These are phyloP conservation scores for Dendrothele bispora DNA, from an alignment of 768 basidiomycete genomes.

Conservation along the genomic window DNA sequence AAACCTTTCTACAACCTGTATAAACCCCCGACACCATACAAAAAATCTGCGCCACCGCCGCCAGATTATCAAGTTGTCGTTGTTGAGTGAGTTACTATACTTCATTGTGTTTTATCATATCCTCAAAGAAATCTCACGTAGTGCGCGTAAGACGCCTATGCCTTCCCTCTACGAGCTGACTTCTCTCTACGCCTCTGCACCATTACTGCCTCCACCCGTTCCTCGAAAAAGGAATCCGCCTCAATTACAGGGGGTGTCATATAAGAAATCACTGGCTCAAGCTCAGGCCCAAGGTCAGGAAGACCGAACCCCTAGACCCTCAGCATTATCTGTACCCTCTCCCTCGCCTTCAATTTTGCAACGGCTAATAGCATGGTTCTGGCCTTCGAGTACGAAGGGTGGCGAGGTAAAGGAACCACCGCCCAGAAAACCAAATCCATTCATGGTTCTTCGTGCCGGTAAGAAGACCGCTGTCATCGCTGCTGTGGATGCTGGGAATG, in stretches of 20 bases:
- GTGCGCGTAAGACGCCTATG: constrained; percentile 80
- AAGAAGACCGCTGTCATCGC: constrained; percentile 84
- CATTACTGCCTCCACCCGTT: constrained; percentile 65
- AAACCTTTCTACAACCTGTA: constrained; percentile 87
- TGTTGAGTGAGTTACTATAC: constrained; percentile 67
- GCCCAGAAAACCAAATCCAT: constrained; percentile 61
- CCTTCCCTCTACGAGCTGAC: constrained; percentile 80
- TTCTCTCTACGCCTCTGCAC: constrained; percentile 68
- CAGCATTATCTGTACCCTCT: neutral
- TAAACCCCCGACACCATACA: constrained; percentile 86
- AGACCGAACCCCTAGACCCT: neutral
- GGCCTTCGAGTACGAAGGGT: neutral
- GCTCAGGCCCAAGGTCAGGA: constrained; percentile 1
- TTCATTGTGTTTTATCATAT: constrained; percentile 1
- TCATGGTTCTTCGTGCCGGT: constrained; percentile 79
- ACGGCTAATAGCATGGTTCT: constrained; percentile 26
- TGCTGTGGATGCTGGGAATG: constrained; percentile 83
- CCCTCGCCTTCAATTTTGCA: constrained; percentile 23
- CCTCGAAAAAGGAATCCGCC: constrained; percentile 38
- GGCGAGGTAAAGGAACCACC: constrained; percentile 7
- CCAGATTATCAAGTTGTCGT: constrained; percentile 90
- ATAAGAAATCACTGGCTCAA: constrained; percentile 6
- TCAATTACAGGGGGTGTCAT: constrained; percentile 11
- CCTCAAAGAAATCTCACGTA: constrained; percentile 29
- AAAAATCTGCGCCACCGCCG: constrained; percentile 69